Conservation (phyloP, 2,329 filamentous ascomycete species). For the Stachybotrys chlorohalonatus region DNA sequence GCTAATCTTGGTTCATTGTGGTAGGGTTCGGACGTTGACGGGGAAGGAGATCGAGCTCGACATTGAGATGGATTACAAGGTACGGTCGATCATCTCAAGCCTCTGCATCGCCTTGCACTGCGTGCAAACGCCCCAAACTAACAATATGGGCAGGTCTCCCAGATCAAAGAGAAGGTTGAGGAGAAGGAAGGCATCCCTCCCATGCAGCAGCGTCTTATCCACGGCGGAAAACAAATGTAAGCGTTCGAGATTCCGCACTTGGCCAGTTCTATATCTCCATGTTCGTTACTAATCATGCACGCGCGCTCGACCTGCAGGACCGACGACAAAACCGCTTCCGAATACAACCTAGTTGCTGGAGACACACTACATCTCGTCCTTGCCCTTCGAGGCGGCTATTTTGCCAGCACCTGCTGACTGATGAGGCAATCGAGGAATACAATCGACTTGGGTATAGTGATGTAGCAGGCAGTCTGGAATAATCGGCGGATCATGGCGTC, state of each 20-base stretch:
- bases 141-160: slow-evolving; percentile 56
- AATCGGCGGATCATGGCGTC: not conserved
- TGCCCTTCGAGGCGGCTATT: slow-evolving; percentile 71
- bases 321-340: slow-evolving; percentile 86
- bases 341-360: slow-evolving; percentile 86
- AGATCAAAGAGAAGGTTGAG: slow-evolving; percentile 98
- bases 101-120: not conserved
- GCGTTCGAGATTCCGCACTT: slow-evolving; percentile 11
- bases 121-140: slow-evolving; percentile 2
- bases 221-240: slow-evolving; percentile 96
- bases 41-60: slow-evolving; percentile 99
- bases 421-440: not conserved
- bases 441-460: not conserved
- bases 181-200: slow-evolving; percentile 98
- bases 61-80: slow-evolving; percentile 90
- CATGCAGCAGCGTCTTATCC: slow-evolving; percentile 92
- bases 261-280: not conserved
- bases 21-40: slow-evolving; percentile 90
- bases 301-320: slow-evolving; percentile 48
- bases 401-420: slow-evolving; percentile 5
- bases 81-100: slow-evolving; percentile 26
- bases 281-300: not conserved
- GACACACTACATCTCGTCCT: slow-evolving; percentile 93
- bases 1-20: not conserved
- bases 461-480: not conserved